Conservation (phyloP, 306 rosid species). For the Castanea mollissima region DNA sequence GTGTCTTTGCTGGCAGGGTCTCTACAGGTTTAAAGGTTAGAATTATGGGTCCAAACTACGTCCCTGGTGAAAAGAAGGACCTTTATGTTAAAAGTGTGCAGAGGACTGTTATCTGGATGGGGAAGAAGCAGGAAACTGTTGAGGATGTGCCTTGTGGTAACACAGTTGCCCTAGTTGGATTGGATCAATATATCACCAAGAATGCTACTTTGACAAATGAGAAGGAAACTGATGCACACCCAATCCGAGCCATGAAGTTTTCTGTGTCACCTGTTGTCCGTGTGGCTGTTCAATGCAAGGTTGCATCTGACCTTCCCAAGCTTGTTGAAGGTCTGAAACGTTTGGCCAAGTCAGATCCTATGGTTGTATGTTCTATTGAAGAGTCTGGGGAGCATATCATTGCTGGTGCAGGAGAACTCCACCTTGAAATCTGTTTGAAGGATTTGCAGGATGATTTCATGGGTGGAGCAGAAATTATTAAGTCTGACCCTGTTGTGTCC, state of each 20-base stretch:
- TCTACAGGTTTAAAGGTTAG: constrained; percentile 91
- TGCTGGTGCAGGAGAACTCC: constrained; percentile 98
- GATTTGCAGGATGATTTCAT: constrained; percentile 87
- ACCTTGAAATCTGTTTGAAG: constrained; percentile 90
- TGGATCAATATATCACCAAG: constrained; percentile 91
- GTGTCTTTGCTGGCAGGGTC: constrained; percentile 84
- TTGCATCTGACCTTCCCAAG: constrained; percentile 94
- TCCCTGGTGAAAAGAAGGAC: constrained; percentile 90
- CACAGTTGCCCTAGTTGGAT: constrained; percentile 87
- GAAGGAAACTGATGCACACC: constrained; percentile 90
- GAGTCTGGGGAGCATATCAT: constrained; percentile 95
- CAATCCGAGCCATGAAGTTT: constrained; percentile 89
- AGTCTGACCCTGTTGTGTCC: constrained; percentile 88
- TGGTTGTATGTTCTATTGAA: constrained; percentile 85
- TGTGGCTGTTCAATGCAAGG: constrained; percentile 95
- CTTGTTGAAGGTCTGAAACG: constrained; percentile 95
- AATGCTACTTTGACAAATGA: constrained; percentile 92
- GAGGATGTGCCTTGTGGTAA: constrained; percentile 98
- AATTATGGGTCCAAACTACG: constrained; percentile 93
- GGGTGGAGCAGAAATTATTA: constrained; percentile 88
- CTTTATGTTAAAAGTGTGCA: constrained; percentile 85
- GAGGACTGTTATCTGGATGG: constrained; percentile 98
- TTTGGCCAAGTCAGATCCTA: constrained; percentile 91
- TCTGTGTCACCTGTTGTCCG: constrained; percentile 91
- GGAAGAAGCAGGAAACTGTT: constrained; percentile 87